A percentile compares a stretch with the other conserved stretches of the same genome.
Conservation (phyloP, 768 basidiomycete genomes). For the Lactarius psammicola region DNA sequence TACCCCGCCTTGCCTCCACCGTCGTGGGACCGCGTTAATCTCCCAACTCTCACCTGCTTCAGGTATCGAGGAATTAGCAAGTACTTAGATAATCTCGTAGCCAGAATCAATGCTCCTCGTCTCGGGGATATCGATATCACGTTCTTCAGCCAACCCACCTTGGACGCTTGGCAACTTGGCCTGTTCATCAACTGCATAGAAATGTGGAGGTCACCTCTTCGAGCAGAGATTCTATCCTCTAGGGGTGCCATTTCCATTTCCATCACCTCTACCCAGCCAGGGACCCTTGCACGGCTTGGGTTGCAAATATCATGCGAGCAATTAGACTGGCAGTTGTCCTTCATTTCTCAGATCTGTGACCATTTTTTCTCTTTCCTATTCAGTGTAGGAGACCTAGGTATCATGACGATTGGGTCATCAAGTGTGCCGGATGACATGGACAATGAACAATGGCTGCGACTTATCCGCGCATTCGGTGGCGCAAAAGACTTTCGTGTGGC, state of each 20-base stretch:
- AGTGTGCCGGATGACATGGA: too few relatives aligned
- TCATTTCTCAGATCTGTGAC: neutral
- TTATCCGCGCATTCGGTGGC: too few relatives aligned
- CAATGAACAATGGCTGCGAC: too few relatives aligned
- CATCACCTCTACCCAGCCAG: neutral
- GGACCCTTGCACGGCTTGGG: neutral
- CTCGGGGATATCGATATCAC: neutral
- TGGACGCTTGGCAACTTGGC: neutral
- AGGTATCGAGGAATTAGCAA: neutral
- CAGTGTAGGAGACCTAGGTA: too few relatives aligned
- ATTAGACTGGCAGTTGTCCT: neutral
- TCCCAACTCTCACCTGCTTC: neutral
- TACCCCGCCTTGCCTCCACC: neutral
- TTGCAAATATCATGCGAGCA: neutral
- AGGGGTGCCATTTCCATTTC: neutral
- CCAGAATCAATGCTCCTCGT: neutral
- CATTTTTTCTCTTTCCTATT: neutral
- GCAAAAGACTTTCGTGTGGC: too few relatives aligned
- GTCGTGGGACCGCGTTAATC: neutral
- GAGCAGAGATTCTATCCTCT: neutral
- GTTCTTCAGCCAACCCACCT: neutral
- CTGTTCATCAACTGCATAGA: neutral
- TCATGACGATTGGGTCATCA: too few relatives aligned
- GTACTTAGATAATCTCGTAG: neutral
- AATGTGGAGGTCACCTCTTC: neutral